Evolutionary conservation across 305 asterid genomes (phyloP), one percentile per base, ranked within the genome.

Genomic region (Plantago coronopus): DNA sequence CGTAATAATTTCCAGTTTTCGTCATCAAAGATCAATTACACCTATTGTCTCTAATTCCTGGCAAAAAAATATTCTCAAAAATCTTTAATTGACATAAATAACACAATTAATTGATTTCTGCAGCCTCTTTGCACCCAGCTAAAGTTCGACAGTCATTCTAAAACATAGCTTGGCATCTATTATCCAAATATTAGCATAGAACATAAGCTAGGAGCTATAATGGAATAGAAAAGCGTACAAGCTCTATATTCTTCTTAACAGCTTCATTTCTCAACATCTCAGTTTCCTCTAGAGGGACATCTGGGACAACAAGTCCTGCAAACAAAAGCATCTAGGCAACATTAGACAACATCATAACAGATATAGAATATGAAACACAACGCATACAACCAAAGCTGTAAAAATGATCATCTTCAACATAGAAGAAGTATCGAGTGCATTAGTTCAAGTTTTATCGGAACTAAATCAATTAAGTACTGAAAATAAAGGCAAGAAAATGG

Each of bases 221-320:
- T 17, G n/a, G 13, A 42, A 58, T 3, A 17, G 49, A 34, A 61
- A 79, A 68, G 69, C 84, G 58, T 68, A 91, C 98, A 93, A 91
- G 79, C 79, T 91, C 97, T 56, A 91, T 78, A 34, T 86, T 77
- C 49, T 83, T 69, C 48, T 72, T 72, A 23, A 53, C 40, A 61
- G 98, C 96, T 81, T 86, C 97, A 72, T 74, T 81, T 67, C 97
- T 89, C 78, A 91, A 76, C 23, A 78, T 74, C 64, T 78, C 87
- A 21, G 97, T 83, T 83, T 91, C 98, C 76, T 91, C 98, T 20
- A 91, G 80, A 74, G 98, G 98, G 49, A 89, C 91, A 60, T 91
- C 98, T 5, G 97, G 98, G 65, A 91, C 98, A 57, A 91, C 89
- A 56, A 91, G 91, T 57, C 98, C 98, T 89, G 81, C 68, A 57